phyloP scores from a whole-genome alignment of 345 rosid species.

The Lumnitzera racemosa region DNA sequence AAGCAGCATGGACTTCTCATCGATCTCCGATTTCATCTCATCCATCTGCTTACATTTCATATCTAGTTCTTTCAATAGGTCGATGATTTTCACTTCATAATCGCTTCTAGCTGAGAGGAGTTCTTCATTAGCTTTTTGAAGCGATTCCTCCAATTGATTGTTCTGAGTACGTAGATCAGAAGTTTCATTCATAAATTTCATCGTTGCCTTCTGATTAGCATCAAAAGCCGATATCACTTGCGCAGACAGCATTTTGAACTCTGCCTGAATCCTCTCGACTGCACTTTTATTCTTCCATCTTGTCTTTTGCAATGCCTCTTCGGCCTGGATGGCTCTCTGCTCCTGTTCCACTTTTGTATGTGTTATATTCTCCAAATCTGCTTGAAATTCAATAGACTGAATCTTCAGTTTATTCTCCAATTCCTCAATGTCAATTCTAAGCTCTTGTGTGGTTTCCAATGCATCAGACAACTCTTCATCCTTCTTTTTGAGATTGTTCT shows the following conservation, averaged over 20 bases:
- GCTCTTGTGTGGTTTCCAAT: conserved; percentile 14
- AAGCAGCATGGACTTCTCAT: conserved; percentile 21
- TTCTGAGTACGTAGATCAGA: conserved; percentile 22
- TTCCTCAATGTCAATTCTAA: conserved; percentile 17
- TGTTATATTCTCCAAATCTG: conserved; percentile 22
- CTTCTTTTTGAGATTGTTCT: conserved; percentile 9
- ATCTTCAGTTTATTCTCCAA: conserved; percentile 32
- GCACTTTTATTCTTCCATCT: conserved; percentile 24
- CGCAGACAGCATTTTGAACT: conserved; percentile 25
- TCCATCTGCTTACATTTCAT: conserved; percentile 16
- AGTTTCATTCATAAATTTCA: conserved; percentile 30
- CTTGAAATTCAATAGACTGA: conserved; percentile 23
- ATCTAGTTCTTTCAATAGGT: conserved; percentile 18
- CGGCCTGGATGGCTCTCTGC: conserved; percentile 37
- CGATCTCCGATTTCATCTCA: conserved; percentile 16
- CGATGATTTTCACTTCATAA: conserved; percentile 18
- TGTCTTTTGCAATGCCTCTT: conserved; percentile 25
- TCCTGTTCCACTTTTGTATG: conserved; percentile 26
- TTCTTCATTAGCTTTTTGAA: conserved; percentile 25
- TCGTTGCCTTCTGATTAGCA: conserved; percentile 36
- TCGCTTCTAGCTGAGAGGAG: conserved; percentile 13
- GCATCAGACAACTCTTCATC: conserved; percentile 13
- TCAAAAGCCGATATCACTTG: conserved; percentile 34
- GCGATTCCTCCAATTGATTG: conserved; percentile 25
- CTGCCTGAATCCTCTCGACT: conserved; percentile 40